Conservation (phyloP, 192 early-diverging fungal species). For the Coemansia sp. region DNA sequence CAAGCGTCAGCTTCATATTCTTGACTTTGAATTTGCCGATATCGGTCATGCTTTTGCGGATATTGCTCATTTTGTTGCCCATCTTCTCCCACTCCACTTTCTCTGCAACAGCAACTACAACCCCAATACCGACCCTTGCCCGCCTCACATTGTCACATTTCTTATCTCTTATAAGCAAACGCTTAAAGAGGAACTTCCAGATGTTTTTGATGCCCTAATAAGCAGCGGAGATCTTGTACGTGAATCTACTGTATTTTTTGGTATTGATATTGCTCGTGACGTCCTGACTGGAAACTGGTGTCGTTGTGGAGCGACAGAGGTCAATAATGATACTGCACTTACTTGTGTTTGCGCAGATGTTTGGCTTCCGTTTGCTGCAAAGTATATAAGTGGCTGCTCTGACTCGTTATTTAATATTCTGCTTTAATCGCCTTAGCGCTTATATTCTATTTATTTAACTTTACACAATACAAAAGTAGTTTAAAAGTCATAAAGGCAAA, state of each 20-base stretch:
- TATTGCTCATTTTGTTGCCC: slow-evolving; percentile 34
- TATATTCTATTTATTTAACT: no score
- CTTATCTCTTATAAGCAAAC: slow-evolving; percentile 14
- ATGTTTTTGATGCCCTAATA: slow-evolving; percentile 8
- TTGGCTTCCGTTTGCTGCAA: no score
- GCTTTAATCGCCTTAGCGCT: no score
- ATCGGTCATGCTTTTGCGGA: slow-evolving; percentile 21
- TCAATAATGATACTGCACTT: no score
- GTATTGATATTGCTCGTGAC: slow-evolving; percentile 30
- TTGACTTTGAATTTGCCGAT: slow-evolving; percentile 37
- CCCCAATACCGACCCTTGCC: slow-evolving; percentile 20
- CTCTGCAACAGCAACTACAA: slow-evolving; percentile 17
- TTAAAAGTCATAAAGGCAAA: no score
- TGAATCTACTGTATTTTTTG: slow-evolving; percentile 21
- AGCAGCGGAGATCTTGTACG: neutral
- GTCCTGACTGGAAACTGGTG: slow-evolving; percentile 45
- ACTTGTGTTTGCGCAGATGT: no score
- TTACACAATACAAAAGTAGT: no score
- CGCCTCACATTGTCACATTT: slow-evolving; percentile 20
- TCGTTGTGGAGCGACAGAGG: slow-evolving; percentile 9
- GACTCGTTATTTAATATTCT: no score
- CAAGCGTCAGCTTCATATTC: slow-evolving; percentile 11
- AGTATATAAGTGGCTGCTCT: no score
- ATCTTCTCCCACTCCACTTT: slow-evolving; percentile 27
- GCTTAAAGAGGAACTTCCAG: slow-evolving; percentile 9